These are phyloP conservation scores for Pythium utonaiense DNA, from an alignment of 352 stramenopile species.

Conservation along the genomic window DNA sequence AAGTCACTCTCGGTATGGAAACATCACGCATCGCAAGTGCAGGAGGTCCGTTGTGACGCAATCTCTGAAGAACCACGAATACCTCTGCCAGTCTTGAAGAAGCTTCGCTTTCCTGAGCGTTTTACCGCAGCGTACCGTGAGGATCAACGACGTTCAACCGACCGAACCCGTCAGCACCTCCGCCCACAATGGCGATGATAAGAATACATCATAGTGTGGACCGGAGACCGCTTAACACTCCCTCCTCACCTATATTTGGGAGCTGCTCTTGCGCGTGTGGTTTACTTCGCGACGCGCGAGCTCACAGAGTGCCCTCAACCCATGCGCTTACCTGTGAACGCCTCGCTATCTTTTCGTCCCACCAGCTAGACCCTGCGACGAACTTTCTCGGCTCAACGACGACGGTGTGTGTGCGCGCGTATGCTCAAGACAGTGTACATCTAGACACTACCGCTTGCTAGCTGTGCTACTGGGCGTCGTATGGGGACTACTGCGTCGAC, in stretches of 20 bases:
- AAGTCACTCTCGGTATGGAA: not conserved
- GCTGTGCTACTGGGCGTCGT: not conserved
- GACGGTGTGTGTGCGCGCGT: not conserved
- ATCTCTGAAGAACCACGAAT: not conserved
- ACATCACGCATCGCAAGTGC: not conserved
- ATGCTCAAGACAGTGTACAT: not conserved
- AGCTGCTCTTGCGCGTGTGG: not conserved
- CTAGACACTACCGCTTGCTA: not conserved
- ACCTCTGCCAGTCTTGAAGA: not conserved
- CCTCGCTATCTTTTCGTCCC: not conserved
- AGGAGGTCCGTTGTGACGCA: not conserved
- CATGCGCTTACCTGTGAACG: not conserved
- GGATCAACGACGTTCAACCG: not conserved
- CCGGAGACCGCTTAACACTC: too few relatives aligned
- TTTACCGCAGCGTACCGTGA: conserved; percentile 4
- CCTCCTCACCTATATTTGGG: not conserved
- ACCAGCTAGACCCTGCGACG: not conserved
- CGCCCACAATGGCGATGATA: not conserved
- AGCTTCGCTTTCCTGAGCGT: conserved; percentile 3
- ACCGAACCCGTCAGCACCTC: not conserved
- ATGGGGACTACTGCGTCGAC: not conserved
- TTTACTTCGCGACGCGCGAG: too few relatives aligned
- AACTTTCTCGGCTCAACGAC: not conserved
- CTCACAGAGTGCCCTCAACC: not conserved
- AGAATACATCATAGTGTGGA: not conserved